A percentile compares a stretch with the other conserved stretches of the same genome.
phyloP scores from a whole-genome alignment of 73 alveolate species.

The Paramecium sonneborni region DNA sequence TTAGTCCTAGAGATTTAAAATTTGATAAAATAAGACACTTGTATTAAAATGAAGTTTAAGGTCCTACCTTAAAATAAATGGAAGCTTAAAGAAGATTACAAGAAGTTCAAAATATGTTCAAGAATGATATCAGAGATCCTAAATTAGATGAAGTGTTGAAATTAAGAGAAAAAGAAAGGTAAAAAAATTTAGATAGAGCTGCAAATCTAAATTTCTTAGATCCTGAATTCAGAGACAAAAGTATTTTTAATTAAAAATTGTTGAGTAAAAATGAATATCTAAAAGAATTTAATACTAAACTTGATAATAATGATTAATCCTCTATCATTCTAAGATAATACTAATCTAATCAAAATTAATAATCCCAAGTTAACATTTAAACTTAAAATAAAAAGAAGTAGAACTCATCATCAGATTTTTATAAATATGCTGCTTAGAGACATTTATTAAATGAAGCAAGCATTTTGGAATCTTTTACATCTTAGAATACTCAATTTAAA shows the following conservation, averaged over 20 bases:
- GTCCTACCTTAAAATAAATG: slow-evolving; percentile 48
- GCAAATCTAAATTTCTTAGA: slow-evolving; percentile 22
- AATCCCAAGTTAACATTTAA: background rate
- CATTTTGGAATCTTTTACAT: slow-evolving; percentile 18
- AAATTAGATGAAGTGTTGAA: slow-evolving; percentile 21
- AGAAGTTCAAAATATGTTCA: slow-evolving; percentile 49
- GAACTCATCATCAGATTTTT: slow-evolving; percentile 35
- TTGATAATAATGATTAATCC: background rate
- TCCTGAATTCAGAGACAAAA: slow-evolving; percentile 42
- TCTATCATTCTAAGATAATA: background rate
- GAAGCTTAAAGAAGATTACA: slow-evolving; percentile 45
- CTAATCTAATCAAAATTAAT: background rate
- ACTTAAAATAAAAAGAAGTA: background rate
- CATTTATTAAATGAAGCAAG: slow-evolving; percentile 9
- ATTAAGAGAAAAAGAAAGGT: slow-evolving; percentile 17
- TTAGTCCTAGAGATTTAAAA: slow-evolving; percentile 52
- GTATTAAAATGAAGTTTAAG: slow-evolving; percentile 39
- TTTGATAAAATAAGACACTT: slow-evolving; percentile 46
- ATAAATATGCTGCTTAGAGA: slow-evolving; percentile 30
- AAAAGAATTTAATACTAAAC: background rate
- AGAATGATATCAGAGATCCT: slow-evolving; percentile 34
- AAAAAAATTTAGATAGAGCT: slow-evolving; percentile 9
- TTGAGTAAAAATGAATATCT: background rate
- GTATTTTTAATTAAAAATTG: background rate
- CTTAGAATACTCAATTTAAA: background rate